Evolutionary conservation across 768 basidiomycete species (phyloP).

Genomic region (Leccinum longicurvipes): DNA sequence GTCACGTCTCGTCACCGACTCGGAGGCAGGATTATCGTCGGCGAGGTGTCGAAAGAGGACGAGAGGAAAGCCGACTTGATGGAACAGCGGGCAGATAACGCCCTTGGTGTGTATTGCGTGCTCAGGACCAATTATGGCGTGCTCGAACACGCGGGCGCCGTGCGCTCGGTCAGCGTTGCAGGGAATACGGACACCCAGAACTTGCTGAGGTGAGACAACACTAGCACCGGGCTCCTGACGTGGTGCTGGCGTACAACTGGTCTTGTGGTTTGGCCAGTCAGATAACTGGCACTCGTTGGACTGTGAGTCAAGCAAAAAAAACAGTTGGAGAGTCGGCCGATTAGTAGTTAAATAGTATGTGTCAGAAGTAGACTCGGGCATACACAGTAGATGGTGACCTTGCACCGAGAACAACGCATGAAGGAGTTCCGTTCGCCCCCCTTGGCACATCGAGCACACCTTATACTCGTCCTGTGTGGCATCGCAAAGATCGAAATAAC

Average conservation of each 20-base stretch:
- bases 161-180: slow-evolving; percentile 25
- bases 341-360: background rate
- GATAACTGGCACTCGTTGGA: slow-evolving; percentile 24
- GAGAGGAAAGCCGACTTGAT: slow-evolving; percentile 29
- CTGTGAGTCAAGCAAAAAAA: slow-evolving; percentile 2
- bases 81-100: slow-evolving; percentile 24
- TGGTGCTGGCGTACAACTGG: slow-evolving; percentile 6
- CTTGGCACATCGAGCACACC: slow-evolving; percentile 13
- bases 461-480: background rate
- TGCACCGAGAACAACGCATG: slow-evolving; percentile 29
- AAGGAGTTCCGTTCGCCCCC: slow-evolving; percentile 13
- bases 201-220: background rate
- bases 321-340: too few relatives aligned
- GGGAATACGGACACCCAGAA: slow-evolving; percentile 20
- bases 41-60: slow-evolving; percentile 26
- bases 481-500: background rate
- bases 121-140: slow-evolving; percentile 15
- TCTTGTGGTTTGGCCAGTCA: slow-evolving; percentile 24
- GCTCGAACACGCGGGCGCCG: slow-evolving; percentile 22
- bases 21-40: slow-evolving; percentile 9
- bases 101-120: slow-evolving; percentile 27
- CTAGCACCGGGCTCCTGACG: background rate
- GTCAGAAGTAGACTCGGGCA: background rate
- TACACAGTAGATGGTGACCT: slow-evolving; percentile 24
- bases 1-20: slow-evolving; percentile 16